These are phyloP conservation scores for Tetrahymena elliotti DNA, from an alignment of 73 alveolate species.

Conservation along the genomic window DNA sequence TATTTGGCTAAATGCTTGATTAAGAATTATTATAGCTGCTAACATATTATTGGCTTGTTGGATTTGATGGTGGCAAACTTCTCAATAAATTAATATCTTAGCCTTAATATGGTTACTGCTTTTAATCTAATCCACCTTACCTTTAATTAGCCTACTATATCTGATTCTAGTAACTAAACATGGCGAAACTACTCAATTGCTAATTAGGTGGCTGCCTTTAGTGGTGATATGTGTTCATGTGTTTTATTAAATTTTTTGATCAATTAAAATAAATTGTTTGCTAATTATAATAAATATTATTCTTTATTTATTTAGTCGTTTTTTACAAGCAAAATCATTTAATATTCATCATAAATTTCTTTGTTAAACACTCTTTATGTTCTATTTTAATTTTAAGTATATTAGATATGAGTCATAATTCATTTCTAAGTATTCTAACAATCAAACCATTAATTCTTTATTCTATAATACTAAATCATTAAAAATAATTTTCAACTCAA, in stretches of 20 bases:
- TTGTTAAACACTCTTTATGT: neutral
- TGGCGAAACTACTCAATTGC: neutral
- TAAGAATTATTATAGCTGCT: neutral
- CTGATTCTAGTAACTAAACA: neutral
- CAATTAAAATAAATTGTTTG: neutral
- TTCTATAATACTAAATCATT: too few species aligned
- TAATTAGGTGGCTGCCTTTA: neutral
- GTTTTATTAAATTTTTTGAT: neutral
- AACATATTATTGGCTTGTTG: neutral
- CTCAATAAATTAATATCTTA: neutral
- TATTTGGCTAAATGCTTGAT: neutral
- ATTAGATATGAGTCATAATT: neutral
- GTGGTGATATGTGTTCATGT: neutral
- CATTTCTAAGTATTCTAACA: too few species aligned
- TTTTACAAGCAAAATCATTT: neutral
- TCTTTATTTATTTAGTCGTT: neutral
- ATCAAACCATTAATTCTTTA: too few species aligned
- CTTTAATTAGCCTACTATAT: neutral
- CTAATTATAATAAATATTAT: neutral
- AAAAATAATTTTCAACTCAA: too few species aligned
- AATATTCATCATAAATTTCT: neutral
- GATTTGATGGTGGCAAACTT: neutral
- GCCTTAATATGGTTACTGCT: neutral
- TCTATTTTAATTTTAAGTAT: neutral
- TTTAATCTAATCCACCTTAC: neutral